Conservation (phyloP, 805 yeast species). For the Blastobotrys mokoenaii region DNA sequence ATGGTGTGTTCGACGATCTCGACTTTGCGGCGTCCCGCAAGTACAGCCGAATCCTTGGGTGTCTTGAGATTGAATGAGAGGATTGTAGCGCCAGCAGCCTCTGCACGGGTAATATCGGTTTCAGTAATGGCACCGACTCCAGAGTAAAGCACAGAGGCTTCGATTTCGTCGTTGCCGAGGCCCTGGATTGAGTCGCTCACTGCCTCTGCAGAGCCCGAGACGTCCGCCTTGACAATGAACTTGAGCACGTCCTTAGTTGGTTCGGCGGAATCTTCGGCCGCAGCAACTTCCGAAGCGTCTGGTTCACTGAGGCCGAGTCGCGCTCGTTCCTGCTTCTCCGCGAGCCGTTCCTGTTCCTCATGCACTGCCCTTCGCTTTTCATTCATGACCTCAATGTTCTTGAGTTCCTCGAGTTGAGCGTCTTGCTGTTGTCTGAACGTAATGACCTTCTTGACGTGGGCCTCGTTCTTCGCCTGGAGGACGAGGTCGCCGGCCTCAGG, state of each 20-base stretch:
- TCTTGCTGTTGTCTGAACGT: constrained; percentile 52
- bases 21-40: constrained; percentile 53
- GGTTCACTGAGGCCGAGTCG: constrained; percentile 53
- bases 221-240: constrained; percentile 82
- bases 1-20: constrained; percentile 59
- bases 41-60: constrained; percentile 51
- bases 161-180: constrained; percentile 83
- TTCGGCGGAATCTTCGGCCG: constrained; percentile 28
- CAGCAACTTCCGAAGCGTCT: constrained; percentile 8
- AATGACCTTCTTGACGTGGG: constrained; percentile 65
- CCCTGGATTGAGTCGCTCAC: constrained; percentile 70
- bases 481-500: constrained; percentile 89
- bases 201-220: constrained; percentile 92
- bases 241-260: constrained; percentile 20
- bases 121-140: constrained; percentile 76
- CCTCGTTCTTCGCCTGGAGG: constrained; percentile 66
- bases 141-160: constrained; percentile 55
- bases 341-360: constrained; percentile 44
- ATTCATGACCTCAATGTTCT: constrained; percentile 65
- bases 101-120: constrained; percentile 58
- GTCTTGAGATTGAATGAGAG: constrained; percentile 69
- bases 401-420: constrained; percentile 45
- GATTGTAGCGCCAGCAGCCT: constrained; percentile 61
- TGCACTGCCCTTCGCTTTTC: constrained; percentile 46
- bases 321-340: constrained; percentile 47